Evolutionary conservation across 1,284 basidiomycete species (phyloP).

Genomic region (Thelephora terrestris): DNA sequence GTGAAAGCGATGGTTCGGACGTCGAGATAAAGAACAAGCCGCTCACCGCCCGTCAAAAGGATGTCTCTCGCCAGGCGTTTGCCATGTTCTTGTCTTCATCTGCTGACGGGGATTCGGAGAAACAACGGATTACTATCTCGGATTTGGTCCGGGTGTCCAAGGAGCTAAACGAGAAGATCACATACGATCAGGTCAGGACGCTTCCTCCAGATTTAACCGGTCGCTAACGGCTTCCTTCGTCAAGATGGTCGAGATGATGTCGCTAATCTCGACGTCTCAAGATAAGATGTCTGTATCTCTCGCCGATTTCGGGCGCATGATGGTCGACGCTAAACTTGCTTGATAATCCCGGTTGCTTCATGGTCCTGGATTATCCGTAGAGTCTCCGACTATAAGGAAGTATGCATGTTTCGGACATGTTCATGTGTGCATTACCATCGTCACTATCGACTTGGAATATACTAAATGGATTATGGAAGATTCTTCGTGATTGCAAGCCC

Average conservation of each 20-base stretch:
- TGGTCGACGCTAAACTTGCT: conserved; percentile 43
- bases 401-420: not conserved
- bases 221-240: not conserved
- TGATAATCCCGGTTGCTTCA: conserved; percentile 7
- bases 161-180: conserved; percentile 57
- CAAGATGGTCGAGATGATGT: conserved; percentile 68
- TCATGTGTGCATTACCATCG: not conserved
- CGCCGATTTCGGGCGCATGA: conserved; percentile 64
- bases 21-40: conserved; percentile 6
- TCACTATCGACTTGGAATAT: no score
- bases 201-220: conserved; percentile 1
- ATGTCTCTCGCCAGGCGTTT: conserved; percentile 47
- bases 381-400: not conserved
- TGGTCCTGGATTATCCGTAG: not conserved
- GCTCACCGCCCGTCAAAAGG: conserved; percentile 42
- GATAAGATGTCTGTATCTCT: conserved; percentile 53
- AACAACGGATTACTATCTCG: conserved; percentile 47
- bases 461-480: not conserved
- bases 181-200: conserved; percentile 51
- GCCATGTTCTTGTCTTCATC: conserved; percentile 56
- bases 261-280: conserved; percentile 52
- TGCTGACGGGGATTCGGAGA: conserved; percentile 30
- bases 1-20: conserved; percentile 7
- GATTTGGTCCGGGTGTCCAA: conserved; percentile 50
- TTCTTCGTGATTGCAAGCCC: not conserved